Evolutionary conservation across 208 protist species (phyloP).

Genomic region (Trichomonas tenax): DNA sequence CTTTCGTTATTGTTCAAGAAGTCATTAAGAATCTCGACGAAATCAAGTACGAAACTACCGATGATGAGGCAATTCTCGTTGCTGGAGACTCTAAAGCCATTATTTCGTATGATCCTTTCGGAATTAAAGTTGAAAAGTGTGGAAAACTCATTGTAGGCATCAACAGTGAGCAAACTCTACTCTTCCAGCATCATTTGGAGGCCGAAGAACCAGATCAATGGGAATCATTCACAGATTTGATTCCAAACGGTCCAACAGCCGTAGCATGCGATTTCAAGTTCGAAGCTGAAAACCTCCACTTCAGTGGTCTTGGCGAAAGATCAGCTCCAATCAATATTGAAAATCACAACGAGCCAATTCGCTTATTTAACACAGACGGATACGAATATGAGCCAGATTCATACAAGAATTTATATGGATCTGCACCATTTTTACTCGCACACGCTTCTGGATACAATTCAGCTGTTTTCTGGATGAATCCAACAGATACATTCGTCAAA

Average conservation of each 20-base stretch:
- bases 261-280: neutral
- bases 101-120: neutral
- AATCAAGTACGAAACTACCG: neutral
- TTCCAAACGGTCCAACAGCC: neutral
- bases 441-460: conserved; percentile 43
- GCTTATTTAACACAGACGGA: conserved; percentile 87
- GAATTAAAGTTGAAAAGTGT: neutral
- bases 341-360: conserved; percentile 51
- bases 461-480: neutral
- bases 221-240: neutral
- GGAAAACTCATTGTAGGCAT: neutral
- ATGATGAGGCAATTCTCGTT: neutral
- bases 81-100: neutral
- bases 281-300: too few species aligned
- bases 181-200: neutral
- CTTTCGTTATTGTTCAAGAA: neutral
- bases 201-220: too few species aligned
- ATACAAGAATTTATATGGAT: conserved; percentile 68
- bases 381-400: conserved; percentile 81
- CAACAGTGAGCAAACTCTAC: neutral
- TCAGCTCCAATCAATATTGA: neutral
- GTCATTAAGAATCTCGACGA: neutral
- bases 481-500: neutral
- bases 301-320: neutral
- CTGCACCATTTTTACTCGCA: conserved; percentile 75